Evolutionary conservation across 2,329 filamentous ascomycete genomes (phyloP).

Genomic region (Acrocalymma vagum): DNA sequence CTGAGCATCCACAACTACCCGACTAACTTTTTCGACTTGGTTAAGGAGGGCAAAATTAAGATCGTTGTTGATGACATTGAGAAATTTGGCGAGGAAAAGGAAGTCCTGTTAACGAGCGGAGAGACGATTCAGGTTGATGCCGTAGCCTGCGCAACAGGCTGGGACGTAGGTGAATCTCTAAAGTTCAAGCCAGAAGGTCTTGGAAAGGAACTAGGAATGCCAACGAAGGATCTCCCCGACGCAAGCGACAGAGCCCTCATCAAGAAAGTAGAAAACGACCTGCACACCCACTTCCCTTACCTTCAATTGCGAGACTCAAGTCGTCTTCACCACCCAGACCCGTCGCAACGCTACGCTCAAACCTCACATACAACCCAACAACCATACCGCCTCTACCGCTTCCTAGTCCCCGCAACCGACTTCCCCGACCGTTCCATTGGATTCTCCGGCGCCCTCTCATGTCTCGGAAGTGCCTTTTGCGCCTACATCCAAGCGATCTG

Average conservation of each 20-base stretch:
- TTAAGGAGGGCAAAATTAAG: slow-evolving; percentile 62
- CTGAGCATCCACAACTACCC: slow-evolving; percentile 70
- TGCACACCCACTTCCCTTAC: slow-evolving; percentile 23
- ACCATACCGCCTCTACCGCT: slow-evolving; percentile 51
- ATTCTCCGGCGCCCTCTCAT: slow-evolving; percentile 40
- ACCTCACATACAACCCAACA: slow-evolving; percentile 16
- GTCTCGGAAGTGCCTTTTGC: slow-evolving; percentile 46
- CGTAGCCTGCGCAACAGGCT: slow-evolving; percentile 66
- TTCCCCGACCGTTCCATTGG: slow-evolving; percentile 16
- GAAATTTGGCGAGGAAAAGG: slow-evolving; percentile 51
- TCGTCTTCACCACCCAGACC: slow-evolving; percentile 25
- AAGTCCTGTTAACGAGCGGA: slow-evolving; percentile 59
- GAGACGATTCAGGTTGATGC: slow-evolving; percentile 57
- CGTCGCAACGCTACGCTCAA: slow-evolving; percentile 21
- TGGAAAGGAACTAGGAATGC: slow-evolving; percentile 57
- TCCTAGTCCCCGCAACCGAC: slow-evolving; percentile 48
- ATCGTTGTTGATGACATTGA: slow-evolving; percentile 65
- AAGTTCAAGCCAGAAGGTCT: slow-evolving; percentile 56
- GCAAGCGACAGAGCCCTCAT: slow-evolving; percentile 49
- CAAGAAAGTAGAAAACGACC: slow-evolving; percentile 21
- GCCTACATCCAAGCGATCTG: slow-evolving; percentile 53
- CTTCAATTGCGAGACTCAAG: slow-evolving; percentile 26
- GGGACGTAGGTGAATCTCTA: slow-evolving; percentile 61
- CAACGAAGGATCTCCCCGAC: slow-evolving; percentile 36
- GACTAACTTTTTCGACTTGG: slow-evolving; percentile 64